phyloP scores from a whole-genome alignment of 106 monocot species.

The Allium cepa region DNA sequence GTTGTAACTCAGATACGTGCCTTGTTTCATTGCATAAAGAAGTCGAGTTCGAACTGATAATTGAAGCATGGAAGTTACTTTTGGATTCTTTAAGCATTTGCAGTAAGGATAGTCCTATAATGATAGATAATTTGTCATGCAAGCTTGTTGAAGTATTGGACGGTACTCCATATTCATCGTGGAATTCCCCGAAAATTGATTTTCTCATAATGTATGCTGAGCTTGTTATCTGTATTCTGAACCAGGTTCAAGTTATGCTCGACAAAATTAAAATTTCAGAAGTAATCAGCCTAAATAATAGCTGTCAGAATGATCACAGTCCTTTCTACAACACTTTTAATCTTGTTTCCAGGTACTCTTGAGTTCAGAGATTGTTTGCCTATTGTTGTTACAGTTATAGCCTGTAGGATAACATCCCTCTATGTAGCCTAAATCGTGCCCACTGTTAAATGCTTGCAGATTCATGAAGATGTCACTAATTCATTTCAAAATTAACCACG shows the following conservation, averaged over 20 bases:
- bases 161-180: background rate
- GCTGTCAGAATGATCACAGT: constrained; percentile 5
- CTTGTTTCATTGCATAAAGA: constrained; percentile 14
- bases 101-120: background rate
- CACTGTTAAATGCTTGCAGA: constrained; percentile 13
- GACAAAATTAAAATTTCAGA: constrained; percentile 1
- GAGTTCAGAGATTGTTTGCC: too few species aligned
- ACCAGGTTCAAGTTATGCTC: constrained; percentile 17
- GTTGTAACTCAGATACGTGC: constrained; percentile 2
- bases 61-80: constrained; percentile 26
- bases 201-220: constrained; percentile 26
- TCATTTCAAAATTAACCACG: constrained; percentile 15
- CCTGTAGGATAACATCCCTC: too few species aligned
- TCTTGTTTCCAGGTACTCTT: constrained; percentile 32
- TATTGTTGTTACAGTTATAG: too few species aligned
- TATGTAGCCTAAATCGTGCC: background rate
- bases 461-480: constrained; percentile 25
- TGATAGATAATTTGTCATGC: constrained; percentile 12
- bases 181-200: constrained; percentile 19
- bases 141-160: constrained; percentile 5
- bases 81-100: constrained; percentile 11
- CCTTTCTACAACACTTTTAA: constrained; percentile 17
- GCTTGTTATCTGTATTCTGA: constrained; percentile 19
- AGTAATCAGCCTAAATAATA: background rate
- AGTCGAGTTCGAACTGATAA: constrained; percentile 12